Base-by-base conservation (phyloP, 192 early-diverging fungal genomes). In the Jimgerdemannia lactiflua region DNA sequence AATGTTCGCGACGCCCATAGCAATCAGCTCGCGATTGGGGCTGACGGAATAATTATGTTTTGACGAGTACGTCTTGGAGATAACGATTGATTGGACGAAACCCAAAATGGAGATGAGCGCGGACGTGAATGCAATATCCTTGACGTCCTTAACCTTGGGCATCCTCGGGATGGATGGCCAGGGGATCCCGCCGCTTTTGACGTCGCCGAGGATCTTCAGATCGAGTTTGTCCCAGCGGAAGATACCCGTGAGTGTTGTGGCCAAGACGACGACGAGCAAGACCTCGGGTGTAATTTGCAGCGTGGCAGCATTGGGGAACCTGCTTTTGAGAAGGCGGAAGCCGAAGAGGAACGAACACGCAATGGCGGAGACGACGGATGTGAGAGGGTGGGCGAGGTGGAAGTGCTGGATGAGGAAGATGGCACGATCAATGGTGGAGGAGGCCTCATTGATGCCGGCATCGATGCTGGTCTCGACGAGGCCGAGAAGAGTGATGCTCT, bases 21-120 rank as follows among this genome's bases (percentile, higher is more conserved):
- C 98, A 54, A 99, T 97, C 43, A 99, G 86, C 81, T 99, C 98
- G 59, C 98, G 92, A 77, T 99, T 99, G 9, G 97, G 92, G 14
- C 93, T 95, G 63, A 98, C 93, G 6, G 92, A 83, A 75, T 98
- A 98, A 81, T 96, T 94, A 85, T 97, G 93, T 66, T 94, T 90
- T 71, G 90, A 91, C 0, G 96, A 92, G 79, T 96, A 98, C 41
- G 95, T 95, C 78, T 98, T 96, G 4, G 96, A 92, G 19, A 97
- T 93, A 39, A 94, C 96, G 75, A 99, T 94, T 39, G 95, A 95
- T 83, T 99, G 97, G 20, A 99, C 97, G 79, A 99, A 97, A 3
- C 98, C 98, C 77, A 99, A 94, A 80, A 98, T 91, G 54, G 98
- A 92, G 70, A 98, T 96, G 19, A 98, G 86, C 69, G 95, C 93